These are phyloP conservation scores for Diaporthe nobilis DNA, from an alignment of 2,329 filamentous ascomycete species.

Conservation along the genomic window DNA sequence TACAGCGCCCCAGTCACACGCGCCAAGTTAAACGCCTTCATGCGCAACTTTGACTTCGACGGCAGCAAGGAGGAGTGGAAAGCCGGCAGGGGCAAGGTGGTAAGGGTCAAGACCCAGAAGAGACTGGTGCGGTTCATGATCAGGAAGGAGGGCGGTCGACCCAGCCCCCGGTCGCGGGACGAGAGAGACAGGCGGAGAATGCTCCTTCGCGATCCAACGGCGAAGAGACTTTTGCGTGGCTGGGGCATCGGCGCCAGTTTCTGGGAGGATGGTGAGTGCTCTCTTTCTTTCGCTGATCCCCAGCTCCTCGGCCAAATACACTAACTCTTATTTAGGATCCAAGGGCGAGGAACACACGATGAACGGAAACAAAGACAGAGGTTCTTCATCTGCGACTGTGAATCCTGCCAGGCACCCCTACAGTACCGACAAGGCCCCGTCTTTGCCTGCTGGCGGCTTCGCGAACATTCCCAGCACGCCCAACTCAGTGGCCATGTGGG, in stretches of 20 bases:
- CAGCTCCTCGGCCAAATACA: not conserved
- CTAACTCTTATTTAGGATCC: not conserved
- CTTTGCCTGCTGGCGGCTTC: not conserved
- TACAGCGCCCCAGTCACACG: constrained; percentile 11
- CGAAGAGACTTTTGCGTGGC: constrained; percentile 23
- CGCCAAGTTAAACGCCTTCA: constrained; percentile 35
- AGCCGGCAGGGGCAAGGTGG: not conserved
- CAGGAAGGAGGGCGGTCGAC: constrained; percentile 2
- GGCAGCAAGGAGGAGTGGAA: constrained; percentile 35
- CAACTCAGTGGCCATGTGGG: constrained; percentile 1
- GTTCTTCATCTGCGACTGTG: not conserved
- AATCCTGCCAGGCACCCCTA: not conserved
- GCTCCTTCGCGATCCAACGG: constrained; percentile 23
- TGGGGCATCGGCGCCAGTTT: constrained; percentile 40
- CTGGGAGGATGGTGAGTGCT: constrained; percentile 37
- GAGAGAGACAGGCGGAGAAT: constrained; percentile 25
- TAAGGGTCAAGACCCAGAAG: constrained; percentile 6
- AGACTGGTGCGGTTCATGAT: constrained; percentile 10
- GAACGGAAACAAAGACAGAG: not conserved
- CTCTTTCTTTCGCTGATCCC: not conserved
- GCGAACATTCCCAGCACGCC: not conserved
- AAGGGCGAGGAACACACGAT: not conserved
- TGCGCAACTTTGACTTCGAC: constrained; percentile 35
- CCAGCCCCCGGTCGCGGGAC: constrained; percentile 18
- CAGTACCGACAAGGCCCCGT: not conserved